Conservation (phyloP, 2,329 filamentous ascomycete genomes). For the Thielaviopsis populi region DNA sequence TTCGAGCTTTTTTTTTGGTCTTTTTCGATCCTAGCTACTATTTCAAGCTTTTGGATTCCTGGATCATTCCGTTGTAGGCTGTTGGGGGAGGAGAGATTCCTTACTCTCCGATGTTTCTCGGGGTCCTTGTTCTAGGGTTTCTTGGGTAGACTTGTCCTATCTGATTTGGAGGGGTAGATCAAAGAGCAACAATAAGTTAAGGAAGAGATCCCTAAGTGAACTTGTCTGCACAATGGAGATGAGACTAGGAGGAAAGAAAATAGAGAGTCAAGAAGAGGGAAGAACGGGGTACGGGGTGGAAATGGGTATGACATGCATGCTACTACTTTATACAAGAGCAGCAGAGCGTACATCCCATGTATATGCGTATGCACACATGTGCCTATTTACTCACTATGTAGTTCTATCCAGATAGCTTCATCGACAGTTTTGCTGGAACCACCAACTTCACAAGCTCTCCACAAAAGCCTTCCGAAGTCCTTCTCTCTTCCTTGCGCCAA, state of each 20-base stretch:
- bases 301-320: neutral
- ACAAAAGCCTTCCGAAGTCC: no score
- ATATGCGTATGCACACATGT: no score
- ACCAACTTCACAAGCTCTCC: no score
- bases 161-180: neutral
- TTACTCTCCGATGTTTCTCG: neutral
- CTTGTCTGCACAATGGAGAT: neutral
- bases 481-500: neutral
- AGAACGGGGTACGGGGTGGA: neutral
- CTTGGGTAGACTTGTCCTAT: neutral
- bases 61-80: neutral
- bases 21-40: neutral
- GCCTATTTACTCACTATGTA: no score
- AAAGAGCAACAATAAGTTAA: no score
- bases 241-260: neutral
- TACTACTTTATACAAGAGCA: neutral
- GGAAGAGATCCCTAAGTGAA: neutral
- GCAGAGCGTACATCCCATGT: neutral
- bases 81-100: neutral
- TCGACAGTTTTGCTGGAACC: no score
- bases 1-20: neutral
- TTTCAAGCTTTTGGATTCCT: slow-evolving; percentile 3
- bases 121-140: neutral
- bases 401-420: no score
- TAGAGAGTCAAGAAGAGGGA: neutral